These are phyloP conservation scores for Pouteria campechiana DNA, from an alignment of 179 eudicot species.

Conservation along the genomic window DNA sequence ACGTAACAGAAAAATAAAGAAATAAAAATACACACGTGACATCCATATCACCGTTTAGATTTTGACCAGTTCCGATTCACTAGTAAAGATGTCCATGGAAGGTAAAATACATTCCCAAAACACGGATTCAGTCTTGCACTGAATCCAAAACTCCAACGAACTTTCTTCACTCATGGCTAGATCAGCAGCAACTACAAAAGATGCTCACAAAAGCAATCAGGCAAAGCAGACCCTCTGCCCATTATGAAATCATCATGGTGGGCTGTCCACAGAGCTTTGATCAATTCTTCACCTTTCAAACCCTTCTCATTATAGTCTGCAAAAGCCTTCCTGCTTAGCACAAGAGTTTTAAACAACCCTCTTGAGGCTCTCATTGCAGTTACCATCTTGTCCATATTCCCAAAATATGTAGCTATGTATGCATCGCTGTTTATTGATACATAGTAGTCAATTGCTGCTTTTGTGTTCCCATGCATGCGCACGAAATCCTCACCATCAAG, in stretches of 20 bases:
- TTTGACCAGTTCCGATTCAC: too few relatives aligned
- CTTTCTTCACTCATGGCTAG: too few relatives aligned
- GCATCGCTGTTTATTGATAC: slow-evolving; percentile 81
- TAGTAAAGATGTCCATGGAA: too few relatives aligned
- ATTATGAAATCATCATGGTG: slow-evolving; percentile 65
- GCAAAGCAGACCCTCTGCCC: slow-evolving; percentile 85
- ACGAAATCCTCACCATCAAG: slow-evolving; percentile 51
- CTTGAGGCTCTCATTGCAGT: slow-evolving; percentile 84
- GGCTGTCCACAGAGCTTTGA: slow-evolving; percentile 58
- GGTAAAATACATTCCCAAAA: too few relatives aligned
- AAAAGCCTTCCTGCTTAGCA: slow-evolving; percentile 65
- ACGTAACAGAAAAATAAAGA: too few relatives aligned
- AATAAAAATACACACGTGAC: too few relatives aligned
- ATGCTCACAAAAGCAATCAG: slow-evolving; percentile 97
- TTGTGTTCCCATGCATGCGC: slow-evolving; percentile 94
- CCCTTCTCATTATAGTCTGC: slow-evolving; percentile 51
- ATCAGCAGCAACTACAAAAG: too few relatives aligned
- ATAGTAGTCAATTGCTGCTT: slow-evolving; percentile 88
- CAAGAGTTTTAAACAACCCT: slow-evolving; percentile 64
- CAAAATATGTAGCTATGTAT: slow-evolving; percentile 83
- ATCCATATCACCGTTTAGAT: too few relatives aligned
- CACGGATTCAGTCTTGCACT: too few relatives aligned
- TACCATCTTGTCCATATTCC: slow-evolving; percentile 99
- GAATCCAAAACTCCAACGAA: too few relatives aligned
- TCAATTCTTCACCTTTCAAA: slow-evolving; percentile 39